Evolutionary conservation across 1,139 yeast species (phyloP), one percentile per base, ranked within the genome.

Genomic region (Kazachstania sp.): DNA sequence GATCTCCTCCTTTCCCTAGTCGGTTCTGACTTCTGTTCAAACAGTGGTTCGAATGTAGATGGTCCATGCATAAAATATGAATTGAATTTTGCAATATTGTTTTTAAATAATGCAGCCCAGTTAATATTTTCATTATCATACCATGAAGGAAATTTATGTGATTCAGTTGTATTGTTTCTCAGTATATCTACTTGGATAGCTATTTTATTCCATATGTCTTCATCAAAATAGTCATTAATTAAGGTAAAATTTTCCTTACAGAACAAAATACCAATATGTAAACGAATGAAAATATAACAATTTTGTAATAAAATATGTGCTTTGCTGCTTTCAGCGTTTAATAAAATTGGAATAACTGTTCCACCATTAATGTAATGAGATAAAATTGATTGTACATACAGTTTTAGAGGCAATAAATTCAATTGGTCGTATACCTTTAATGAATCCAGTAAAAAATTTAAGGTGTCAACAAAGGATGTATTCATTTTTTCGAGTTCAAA

Each of bases 271-370:
- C 82, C 88, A 51, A 86, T 65, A 58, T 87, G 86, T 54, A 77
- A 74, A 54, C 76, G 79, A 15, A 86, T 71, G 54, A 76, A 85
- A 80, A 86, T 81, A 37, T 83, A 68, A 58, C 95, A 79, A 46
- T 77, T 74, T 45, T 73, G 70, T 50, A 79, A 72, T 31, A 88
- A 62, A 54, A 81, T 78, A 8, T 66, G 61, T 2, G 87, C 85
- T 13, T 73, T 66, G 47, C 75, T 68, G 35, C 66, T 57, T 39
- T 73, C 73, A 0, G 94, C 74, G 58, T 81, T 81, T 9, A 72
- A 68, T 30, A 85, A 60, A 15, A 87, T 60, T 2, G 73, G 54
- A 36, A 79, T 67, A 1, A 82, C 87, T 54, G 83, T 85, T 15
- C 83, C 85, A 15, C 78, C 68, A 12, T 67, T 69, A 11, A 86